Conservation (phyloP, 2,329 filamentous ascomycete species). For the Conoideocrella luteorostrata region DNA sequence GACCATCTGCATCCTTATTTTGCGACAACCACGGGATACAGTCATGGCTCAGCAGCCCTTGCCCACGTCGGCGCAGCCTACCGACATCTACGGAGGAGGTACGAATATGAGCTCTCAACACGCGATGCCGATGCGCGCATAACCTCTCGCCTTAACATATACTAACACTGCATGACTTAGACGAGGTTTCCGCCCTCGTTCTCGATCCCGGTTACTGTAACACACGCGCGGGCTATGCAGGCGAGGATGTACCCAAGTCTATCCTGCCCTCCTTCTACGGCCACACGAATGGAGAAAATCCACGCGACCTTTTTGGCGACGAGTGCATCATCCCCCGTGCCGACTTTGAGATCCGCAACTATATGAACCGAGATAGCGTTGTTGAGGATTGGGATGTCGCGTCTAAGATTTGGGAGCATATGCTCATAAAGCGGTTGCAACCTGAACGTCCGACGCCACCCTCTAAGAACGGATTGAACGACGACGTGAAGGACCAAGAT, state of each 20-base stretch:
- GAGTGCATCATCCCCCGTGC: slow-evolving; percentile 75
- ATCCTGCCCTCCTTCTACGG: slow-evolving; percentile 90
- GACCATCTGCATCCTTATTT: neutral
- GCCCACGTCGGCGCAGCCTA: slow-evolving; percentile 50
- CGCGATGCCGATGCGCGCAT: neutral
- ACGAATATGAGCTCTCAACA: slow-evolving; percentile 15
- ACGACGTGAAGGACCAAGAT: slow-evolving; percentile 54
- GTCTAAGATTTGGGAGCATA: slow-evolving; percentile 84
- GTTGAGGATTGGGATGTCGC: slow-evolving; percentile 97
- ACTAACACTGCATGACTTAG: slow-evolving; percentile 37
- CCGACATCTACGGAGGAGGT: slow-evolving; percentile 60
- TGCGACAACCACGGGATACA: slow-evolving; percentile 7
- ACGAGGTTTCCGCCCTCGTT: slow-evolving; percentile 95
- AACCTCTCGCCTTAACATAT: slow-evolving; percentile 3
- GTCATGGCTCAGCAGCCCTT: slow-evolving; percentile 52
- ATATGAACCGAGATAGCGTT: slow-evolving; percentile 80
- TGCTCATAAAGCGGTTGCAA: slow-evolving; percentile 82
- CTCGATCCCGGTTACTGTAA: slow-evolving; percentile 91
- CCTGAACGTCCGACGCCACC: slow-evolving; percentile 65
- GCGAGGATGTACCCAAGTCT: slow-evolving; percentile 94
- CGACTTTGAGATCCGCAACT: slow-evolving; percentile 80
- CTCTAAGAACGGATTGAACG: slow-evolving; percentile 72
- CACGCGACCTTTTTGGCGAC: slow-evolving; percentile 73
- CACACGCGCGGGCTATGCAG: slow-evolving; percentile 91
- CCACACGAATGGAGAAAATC: slow-evolving; percentile 38